Percentiles rank a stretch among this genome's conserved stretches.
phyloP scores from a whole-genome alignment of 495 filamentous ascomycete species.

The Penicillium simplicissimum region DNA sequence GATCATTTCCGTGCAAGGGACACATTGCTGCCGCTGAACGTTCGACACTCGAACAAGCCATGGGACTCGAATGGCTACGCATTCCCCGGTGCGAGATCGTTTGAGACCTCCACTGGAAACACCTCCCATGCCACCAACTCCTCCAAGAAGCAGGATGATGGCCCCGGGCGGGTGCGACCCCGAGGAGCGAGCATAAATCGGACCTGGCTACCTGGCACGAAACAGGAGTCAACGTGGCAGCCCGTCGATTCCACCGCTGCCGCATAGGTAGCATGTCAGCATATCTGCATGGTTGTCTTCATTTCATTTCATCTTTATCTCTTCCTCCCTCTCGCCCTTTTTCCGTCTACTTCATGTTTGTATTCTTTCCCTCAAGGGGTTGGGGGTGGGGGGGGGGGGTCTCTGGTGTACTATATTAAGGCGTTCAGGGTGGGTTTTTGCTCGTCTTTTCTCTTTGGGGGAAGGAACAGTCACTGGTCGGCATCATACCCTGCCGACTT shows the following conservation, averaged over 20 bases:
- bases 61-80: constrained; percentile 48
- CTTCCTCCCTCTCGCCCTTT: not conserved
- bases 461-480: not conserved
- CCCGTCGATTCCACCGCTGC: constrained; percentile 45
- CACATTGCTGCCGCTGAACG: constrained; percentile 70
- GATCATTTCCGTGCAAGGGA: constrained; percentile 59
- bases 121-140: constrained; percentile 36
- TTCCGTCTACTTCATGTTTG: not conserved
- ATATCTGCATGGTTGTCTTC: not conserved
- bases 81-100: constrained; percentile 32
- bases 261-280: constrained; percentile 3
- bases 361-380: not conserved
- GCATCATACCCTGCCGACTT: not conserved
- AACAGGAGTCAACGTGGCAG: constrained; percentile 80
- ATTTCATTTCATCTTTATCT: not conserved
- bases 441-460: not conserved
- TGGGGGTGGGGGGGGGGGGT: too few relatives aligned
- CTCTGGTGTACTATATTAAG: constrained; percentile 22
- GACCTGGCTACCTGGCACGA: constrained; percentile 71
- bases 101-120: constrained; percentile 28
- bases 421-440: constrained; percentile 11
- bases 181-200: constrained; percentile 58
- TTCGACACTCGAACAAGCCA: constrained; percentile 34
- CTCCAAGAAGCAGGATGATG: constrained; percentile 64
- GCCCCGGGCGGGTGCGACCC: constrained; percentile 47